These are phyloP conservation scores for Scopulariopsis brevicaulis DNA, from an alignment of 2,329 filamentous ascomycete genomes.

Conservation along the genomic window DNA sequence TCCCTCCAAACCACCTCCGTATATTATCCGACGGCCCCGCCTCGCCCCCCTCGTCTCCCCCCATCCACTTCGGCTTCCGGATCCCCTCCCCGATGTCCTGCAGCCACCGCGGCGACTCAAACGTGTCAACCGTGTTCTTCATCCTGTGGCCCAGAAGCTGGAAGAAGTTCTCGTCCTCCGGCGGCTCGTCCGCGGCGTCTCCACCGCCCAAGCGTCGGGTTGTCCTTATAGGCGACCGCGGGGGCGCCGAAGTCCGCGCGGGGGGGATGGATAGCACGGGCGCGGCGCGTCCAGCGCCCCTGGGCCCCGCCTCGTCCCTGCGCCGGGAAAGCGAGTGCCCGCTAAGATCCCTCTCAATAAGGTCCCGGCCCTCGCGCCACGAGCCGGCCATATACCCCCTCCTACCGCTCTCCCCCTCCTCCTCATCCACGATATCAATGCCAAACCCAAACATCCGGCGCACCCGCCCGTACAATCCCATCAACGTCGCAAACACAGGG, in stretches of 20 bases:
- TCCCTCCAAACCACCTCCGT: slow-evolving; percentile 47
- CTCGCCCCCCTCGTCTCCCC: slow-evolving; percentile 32
- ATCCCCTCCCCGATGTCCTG: slow-evolving; percentile 57
- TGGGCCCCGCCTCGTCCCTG: slow-evolving; percentile 28
- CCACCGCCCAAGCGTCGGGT: slow-evolving; percentile 7
- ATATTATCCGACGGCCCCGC: slow-evolving; percentile 27
- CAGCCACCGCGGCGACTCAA: slow-evolving; percentile 75
- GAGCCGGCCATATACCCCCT: slow-evolving; percentile 61
- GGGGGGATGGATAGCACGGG: slow-evolving; percentile 38
- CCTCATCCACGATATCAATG: slow-evolving; percentile 61
- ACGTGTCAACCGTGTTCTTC: slow-evolving; percentile 81
- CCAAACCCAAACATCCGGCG: slow-evolving; percentile 71
- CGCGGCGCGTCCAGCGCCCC: slow-evolving; percentile 21
- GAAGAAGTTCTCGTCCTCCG: slow-evolving; percentile 73
- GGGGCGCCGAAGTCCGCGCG: slow-evolving; percentile 13
- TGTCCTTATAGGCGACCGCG: slow-evolving; percentile 18
- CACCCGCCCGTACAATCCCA: slow-evolving; percentile 79
- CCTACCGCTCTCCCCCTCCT: slow-evolving; percentile 41
- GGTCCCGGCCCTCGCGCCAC: slow-evolving; percentile 83
- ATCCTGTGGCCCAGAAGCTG: slow-evolving; percentile 74
- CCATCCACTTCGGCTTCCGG: slow-evolving; percentile 71
- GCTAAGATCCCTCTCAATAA: slow-evolving; percentile 78
- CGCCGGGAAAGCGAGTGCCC: slow-evolving; percentile 45
- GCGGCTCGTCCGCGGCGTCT: slow-evolving; percentile 30
- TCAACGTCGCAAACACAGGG: slow-evolving; percentile 74